phyloP scores from a whole-genome alignment of 2,329 filamentous ascomycete genomes.

The Beauveria caledonica region DNA sequence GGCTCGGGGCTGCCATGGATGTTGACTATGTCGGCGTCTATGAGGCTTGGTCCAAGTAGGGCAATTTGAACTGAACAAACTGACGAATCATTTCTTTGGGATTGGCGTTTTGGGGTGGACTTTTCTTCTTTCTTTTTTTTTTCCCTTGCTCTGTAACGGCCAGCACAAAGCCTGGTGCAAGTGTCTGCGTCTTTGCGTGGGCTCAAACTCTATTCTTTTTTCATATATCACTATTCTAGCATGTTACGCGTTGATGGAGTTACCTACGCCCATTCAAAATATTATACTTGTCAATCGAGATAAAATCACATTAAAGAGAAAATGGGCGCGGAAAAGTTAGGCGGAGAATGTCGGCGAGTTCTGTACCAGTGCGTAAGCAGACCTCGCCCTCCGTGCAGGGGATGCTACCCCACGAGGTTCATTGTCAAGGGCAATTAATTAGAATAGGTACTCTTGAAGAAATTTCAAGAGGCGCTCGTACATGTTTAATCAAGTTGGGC shows the following conservation, averaged over 20 bases:
- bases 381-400: too few species aligned
- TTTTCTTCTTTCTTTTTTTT: not conserved
- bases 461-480: too few species aligned
- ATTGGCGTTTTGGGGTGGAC: not conserved
- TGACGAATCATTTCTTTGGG: not conserved
- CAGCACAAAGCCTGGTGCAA: not conserved
- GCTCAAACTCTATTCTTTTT: not conserved
- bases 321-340: not conserved
- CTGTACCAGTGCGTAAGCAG: too few species aligned
- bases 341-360: too few species aligned
- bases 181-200: not conserved
- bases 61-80: not conserved
- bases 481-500: too few species aligned
- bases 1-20: conserved; percentile 26
- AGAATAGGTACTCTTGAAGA: too few species aligned
- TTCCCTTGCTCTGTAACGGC: not conserved
- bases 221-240: not conserved
- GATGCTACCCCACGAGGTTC: too few species aligned
- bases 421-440: too few species aligned
- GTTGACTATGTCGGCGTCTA: conserved; percentile 33
- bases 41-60: not conserved
- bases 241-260: not conserved
- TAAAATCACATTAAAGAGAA: not conserved
- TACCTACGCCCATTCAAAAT: not conserved
- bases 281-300: not conserved